Evolutionary conservation across 306 rosid genomes (phyloP).

Genomic region (Inga laurina): DNA sequence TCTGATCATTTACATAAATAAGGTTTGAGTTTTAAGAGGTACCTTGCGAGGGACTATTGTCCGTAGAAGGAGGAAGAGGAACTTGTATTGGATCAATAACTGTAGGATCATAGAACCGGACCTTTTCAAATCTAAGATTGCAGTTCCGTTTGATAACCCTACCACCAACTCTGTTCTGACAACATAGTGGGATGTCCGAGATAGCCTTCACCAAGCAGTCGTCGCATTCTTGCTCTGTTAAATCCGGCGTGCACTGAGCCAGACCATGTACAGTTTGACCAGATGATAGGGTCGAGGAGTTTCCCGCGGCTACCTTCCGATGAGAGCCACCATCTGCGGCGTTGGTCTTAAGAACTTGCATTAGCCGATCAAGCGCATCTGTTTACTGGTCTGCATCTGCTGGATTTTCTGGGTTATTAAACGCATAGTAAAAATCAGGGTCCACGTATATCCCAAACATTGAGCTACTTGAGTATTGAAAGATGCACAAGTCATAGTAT

Average conservation of each 20-base stretch:
- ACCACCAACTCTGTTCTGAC: neutral
- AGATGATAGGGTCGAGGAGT: neutral
- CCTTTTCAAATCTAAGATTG: neutral
- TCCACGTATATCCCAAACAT: neutral
- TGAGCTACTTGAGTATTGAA: neutral
- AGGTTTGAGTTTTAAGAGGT: neutral
- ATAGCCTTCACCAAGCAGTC: neutral
- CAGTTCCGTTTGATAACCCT: conserved; percentile 28
- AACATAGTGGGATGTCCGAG: neutral
- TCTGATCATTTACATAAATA: neutral
- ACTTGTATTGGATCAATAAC: neutral
- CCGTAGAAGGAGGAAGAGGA: neutral
- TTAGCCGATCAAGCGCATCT: neutral
- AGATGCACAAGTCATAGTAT: neutral
- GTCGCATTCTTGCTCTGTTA: neutral
- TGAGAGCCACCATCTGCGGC: neutral
- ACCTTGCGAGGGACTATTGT: neutral
- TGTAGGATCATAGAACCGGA: neutral
- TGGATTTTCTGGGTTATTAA: neutral
- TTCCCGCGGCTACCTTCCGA: neutral
- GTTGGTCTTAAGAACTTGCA: neutral
- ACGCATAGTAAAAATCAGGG: neutral
- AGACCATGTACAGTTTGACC: neutral
- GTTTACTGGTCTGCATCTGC: neutral
- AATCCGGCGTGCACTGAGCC: conserved; percentile 2